Percentiles rank a stretch among this genome's conserved stretches.
These are phyloP conservation scores for Hylodesmum podocarpum DNA, from an alignment of 306 rosid species.

Conservation along the genomic window DNA sequence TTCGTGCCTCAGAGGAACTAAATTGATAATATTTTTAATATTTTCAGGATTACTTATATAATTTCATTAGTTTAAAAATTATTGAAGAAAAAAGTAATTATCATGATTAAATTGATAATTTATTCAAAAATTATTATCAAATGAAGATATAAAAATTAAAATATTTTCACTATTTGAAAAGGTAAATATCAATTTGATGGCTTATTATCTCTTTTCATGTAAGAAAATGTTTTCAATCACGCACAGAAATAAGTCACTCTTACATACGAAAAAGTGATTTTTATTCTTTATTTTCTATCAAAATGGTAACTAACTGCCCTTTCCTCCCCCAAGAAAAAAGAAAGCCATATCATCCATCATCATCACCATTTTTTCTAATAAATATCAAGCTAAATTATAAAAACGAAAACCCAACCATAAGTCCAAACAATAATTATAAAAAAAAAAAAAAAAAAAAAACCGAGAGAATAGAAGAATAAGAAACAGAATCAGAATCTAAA, in stretches of 20 bases:
- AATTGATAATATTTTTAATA: no score
- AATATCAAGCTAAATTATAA: conserved; percentile 11
- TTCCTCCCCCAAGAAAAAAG: neutral
- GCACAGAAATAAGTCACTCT: neutral
- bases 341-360: neutral
- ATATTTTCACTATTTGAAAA: no score
- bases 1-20: no score
- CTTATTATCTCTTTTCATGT: neutral
- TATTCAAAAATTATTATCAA: no score
- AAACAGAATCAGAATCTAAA: conserved; percentile 22
- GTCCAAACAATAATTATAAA: neutral
- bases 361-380: conserved; percentile 7
- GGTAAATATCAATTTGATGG: neutral
- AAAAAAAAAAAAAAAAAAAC: neutral
- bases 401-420: conserved; percentile 7
- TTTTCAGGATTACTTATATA: no score
- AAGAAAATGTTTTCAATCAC: neutral
- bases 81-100: no score
- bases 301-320: conserved; percentile 4
- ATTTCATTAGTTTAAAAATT: no score
- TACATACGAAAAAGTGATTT: neutral
- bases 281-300: conserved; percentile 1
- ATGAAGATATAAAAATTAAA: no score
- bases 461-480: conserved; percentile 16
- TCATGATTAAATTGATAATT: no score